Percentiles rank a stretch among this genome's conserved stretches.
Evolutionary conservation across 768 basidiomycete species (phyloP).

Genomic region (Glaciozyma martinii): DNA sequence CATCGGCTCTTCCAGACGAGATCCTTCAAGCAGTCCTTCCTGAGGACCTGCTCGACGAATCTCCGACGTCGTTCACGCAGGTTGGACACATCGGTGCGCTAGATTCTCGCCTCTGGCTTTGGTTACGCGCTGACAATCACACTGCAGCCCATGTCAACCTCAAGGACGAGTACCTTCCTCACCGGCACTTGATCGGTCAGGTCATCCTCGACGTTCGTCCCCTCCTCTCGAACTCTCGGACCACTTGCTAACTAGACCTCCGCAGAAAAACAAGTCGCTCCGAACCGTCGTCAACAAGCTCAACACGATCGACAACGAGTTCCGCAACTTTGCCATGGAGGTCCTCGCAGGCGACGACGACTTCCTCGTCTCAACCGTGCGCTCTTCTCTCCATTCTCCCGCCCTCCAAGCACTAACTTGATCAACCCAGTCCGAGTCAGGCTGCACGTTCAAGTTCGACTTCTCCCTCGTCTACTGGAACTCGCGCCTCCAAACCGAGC

Average conservation of each 20-base stretch:
- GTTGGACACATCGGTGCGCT: constrained; percentile 79
- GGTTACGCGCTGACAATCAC: neutral
- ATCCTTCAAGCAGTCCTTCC: constrained; percentile 75
- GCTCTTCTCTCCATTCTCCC: constrained; percentile 30
- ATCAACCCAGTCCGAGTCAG: constrained; percentile 59
- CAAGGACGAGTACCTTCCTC: constrained; percentile 79
- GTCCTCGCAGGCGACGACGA: constrained; percentile 82
- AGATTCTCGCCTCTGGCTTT: neutral
- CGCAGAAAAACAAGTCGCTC: constrained; percentile 66
- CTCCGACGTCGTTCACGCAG: constrained; percentile 76
- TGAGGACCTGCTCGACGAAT: constrained; percentile 61
- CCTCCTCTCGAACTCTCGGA: neutral
- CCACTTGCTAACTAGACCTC: neutral
- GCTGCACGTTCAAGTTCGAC: constrained; percentile 83
- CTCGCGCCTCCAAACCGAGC: constrained; percentile 84
- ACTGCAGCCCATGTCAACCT: constrained; percentile 81
- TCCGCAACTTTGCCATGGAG: constrained; percentile 95
- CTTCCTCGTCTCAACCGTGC: constrained; percentile 75
- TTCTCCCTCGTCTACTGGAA: constrained; percentile 98
- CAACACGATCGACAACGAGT: constrained; percentile 70
- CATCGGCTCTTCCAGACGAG: constrained; percentile 51
- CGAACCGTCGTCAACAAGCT: constrained; percentile 93
- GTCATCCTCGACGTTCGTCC: constrained; percentile 74
- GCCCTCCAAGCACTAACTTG: constrained; percentile 5
- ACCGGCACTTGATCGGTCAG: constrained; percentile 81